Conservation (phyloP, 805 yeast genomes). For the Saccharomycopsis sp. region DNA sequence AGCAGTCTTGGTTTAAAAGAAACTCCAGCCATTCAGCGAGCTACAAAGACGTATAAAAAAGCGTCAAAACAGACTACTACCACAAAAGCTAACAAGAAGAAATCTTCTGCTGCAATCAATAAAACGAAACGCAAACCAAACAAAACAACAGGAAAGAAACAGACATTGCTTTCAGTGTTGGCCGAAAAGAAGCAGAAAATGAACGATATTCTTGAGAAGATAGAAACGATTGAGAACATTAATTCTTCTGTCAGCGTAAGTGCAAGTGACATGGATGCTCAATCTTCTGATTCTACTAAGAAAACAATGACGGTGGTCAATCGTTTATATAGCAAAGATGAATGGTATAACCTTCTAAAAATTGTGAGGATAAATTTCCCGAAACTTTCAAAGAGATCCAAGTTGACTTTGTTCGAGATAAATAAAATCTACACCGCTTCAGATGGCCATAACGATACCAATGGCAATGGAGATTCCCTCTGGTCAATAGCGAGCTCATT, state of each 20-base stretch:
- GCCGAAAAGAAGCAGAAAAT: conserved; percentile 30
- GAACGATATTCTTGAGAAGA: conserved; percentile 25
- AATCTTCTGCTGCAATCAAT: neutral
- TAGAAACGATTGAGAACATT: conserved; percentile 16
- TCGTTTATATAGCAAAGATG: conserved; percentile 26
- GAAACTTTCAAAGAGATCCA: conserved; percentile 25
- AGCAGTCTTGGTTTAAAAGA: neutral
- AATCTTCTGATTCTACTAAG: neutral
- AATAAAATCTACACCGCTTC: conserved; percentile 22
- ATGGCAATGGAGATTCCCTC: conserved; percentile 4
- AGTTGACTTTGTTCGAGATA: conserved; percentile 24
- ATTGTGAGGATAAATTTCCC: conserved; percentile 26
- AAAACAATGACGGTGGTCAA: conserved; percentile 15
- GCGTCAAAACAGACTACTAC: neutral
- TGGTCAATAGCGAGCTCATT: conserved; percentile 20
- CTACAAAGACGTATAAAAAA: neutral
- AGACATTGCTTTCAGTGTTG: conserved; percentile 25
- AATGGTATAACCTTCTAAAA: conserved; percentile 27
- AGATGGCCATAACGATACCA: neutral
- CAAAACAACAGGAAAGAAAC: conserved; percentile 4
- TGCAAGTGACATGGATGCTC: neutral
- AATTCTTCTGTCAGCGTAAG: neutral
- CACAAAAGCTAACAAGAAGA: neutral
- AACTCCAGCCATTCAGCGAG: neutral
- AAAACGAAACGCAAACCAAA: conserved; percentile 1